Conservation (phyloP, 2,329 filamentous ascomycete species). For the Microthyrium microscopicum region DNA sequence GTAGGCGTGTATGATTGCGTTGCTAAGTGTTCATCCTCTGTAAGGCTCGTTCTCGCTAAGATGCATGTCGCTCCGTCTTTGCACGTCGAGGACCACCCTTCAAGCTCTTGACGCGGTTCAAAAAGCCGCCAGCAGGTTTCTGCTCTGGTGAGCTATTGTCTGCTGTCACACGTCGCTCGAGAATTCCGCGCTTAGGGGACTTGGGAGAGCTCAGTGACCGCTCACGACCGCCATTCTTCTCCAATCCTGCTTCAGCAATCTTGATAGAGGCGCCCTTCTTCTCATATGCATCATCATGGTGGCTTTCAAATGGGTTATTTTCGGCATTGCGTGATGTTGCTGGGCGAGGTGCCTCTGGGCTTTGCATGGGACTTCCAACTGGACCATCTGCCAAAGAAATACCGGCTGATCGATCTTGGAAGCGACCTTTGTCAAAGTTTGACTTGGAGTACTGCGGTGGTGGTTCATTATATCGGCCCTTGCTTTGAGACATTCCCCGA, state of each 20-base stretch:
- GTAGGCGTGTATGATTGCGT: no score
- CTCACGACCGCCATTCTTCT: conserved; percentile 8
- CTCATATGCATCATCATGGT: conserved; percentile 54
- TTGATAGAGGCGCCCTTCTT: conserved; percentile 44
- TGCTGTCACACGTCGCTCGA: conserved; percentile 49
- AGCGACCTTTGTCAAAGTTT: conserved; percentile 42
- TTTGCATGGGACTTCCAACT: conserved; percentile 4
- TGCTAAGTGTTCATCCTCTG: no score
- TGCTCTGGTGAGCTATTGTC: conserved; percentile 10
- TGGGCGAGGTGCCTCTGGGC: conserved; percentile 6
- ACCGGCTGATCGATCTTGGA: conserved; percentile 12
- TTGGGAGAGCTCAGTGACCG: conserved; percentile 37
- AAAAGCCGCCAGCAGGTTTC: conserved; percentile 42
- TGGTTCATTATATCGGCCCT: conserved; percentile 13
- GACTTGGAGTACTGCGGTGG: conserved; percentile 19
- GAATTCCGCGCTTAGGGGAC: conserved; percentile 38
- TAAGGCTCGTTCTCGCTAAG: no score
- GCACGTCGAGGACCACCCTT: conserved; percentile 60
- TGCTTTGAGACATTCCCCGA: conserved; percentile 57
- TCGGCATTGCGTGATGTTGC: conserved; percentile 4
- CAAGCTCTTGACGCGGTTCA: conserved; percentile 68
- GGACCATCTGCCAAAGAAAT: neutral
- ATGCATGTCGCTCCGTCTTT: no score
- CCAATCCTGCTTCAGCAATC: conserved; percentile 23
- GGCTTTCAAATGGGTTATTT: conserved; percentile 47